Evolutionary conservation across 2,329 filamentous ascomycete species (phyloP).

Genomic region (Cordyceps tenuipes): DNA sequence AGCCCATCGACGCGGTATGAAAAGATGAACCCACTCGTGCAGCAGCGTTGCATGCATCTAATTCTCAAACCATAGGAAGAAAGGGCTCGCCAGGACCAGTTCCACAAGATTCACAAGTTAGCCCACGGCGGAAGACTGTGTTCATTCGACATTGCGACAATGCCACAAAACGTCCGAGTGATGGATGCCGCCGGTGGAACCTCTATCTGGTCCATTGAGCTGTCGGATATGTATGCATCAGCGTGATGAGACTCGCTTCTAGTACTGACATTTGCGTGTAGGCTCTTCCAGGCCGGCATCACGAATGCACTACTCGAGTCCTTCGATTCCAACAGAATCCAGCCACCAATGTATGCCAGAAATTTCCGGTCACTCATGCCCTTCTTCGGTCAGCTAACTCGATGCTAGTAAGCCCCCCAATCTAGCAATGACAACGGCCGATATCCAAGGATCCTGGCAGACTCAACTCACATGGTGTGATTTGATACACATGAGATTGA

Average conservation of each 20-base stretch:
- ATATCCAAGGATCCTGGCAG: conserved; percentile 67
- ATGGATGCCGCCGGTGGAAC: conserved; percentile 75
- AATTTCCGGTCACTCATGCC: background rate
- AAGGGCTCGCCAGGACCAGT: conserved; percentile 70
- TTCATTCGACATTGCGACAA: background rate
- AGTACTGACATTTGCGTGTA: conserved; percentile 12
- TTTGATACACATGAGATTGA: conserved; percentile 73
- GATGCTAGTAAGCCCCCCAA: conserved; percentile 60
- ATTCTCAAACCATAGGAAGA: conserved; percentile 43
- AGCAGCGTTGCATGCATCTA: background rate
- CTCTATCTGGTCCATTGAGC: conserved; percentile 84
- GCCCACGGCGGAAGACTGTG: conserved; percentile 41
- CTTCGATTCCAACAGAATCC: conserved; percentile 32
- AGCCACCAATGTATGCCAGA: conserved; percentile 28
- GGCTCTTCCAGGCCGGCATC: conserved; percentile 17
- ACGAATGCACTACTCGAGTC: conserved; percentile 26
- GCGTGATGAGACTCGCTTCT: background rate
- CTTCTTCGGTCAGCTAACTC: conserved; percentile 13
- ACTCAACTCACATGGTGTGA: conserved; percentile 52
- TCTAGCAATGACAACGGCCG: conserved; percentile 46
- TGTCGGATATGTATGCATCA: conserved; percentile 57
- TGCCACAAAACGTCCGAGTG: conserved; percentile 23
- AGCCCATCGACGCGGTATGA: conserved; percentile 67
- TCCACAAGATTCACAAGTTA: conserved; percentile 66
- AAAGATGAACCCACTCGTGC: background rate